phyloP scores from a whole-genome alignment of 2,329 filamentous ascomycete genomes.

The Pleomassaria siparia region DNA sequence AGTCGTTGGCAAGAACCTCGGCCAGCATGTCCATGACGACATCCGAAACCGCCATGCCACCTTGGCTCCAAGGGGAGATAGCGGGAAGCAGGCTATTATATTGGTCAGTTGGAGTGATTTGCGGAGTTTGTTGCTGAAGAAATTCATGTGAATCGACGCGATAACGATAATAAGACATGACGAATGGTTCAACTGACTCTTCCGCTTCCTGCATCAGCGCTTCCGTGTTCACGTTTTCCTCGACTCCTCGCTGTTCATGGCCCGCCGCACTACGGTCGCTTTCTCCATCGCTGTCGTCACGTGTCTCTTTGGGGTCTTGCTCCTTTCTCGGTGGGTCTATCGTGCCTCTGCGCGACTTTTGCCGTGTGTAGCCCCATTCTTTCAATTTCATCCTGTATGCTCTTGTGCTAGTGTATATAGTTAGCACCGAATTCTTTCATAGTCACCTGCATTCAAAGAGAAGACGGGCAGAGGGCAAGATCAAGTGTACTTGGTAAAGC shows the following conservation, averaged over 20 bases:
- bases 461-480: too few relatives aligned
- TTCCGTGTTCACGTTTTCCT: not conserved
- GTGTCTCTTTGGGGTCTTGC: conserved; percentile 2
- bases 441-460: too few relatives aligned
- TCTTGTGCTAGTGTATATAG: conserved; percentile 26
- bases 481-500: too few relatives aligned
- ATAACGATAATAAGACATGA: not conserved
- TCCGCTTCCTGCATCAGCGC: conserved; percentile 6
- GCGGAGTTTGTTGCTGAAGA: not conserved
- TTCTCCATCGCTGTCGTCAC: conserved; percentile 2
- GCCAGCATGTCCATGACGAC: conserved; percentile 31
- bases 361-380: conserved; percentile 37
- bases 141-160: not conserved
- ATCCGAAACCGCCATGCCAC: conserved; percentile 11
- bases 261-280: conserved; percentile 3
- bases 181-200: conserved; percentile 8
- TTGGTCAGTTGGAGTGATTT: too few relatives aligned
- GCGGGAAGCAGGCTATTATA: conserved; percentile 5
- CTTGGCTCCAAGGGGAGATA: conserved; percentile 18
- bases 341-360: conserved; percentile 14
- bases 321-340: not conserved
- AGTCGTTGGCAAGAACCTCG: conserved; percentile 26
- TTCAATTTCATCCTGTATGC: conserved; percentile 42
- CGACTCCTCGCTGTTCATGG: not conserved
- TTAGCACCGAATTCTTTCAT: not conserved